Conservation (phyloP, 2,329 filamentous ascomycete genomes). For the Amesomyces nigricolor region DNA sequence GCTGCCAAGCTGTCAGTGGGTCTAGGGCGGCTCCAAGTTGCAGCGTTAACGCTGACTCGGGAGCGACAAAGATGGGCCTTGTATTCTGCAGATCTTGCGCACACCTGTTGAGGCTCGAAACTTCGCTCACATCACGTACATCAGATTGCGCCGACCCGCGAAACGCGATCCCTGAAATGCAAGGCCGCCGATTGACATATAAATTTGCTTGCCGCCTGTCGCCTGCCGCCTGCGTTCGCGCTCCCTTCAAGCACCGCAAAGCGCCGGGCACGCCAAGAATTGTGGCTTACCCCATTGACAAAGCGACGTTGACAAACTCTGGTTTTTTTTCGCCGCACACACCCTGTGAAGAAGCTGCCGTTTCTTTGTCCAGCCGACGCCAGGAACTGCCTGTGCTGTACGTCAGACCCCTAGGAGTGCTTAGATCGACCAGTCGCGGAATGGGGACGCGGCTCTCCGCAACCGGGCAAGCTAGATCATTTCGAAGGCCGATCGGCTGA, state of each 20-base stretch:
- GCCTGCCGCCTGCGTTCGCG: background rate
- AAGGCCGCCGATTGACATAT: constrained; percentile 4
- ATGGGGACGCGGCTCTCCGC: constrained; percentile 48
- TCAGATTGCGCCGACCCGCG: no score
- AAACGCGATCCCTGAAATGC: constrained; percentile 2
- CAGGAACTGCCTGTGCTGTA: constrained; percentile 49
- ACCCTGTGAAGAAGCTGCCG: constrained; percentile 50
- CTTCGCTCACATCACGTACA: no score
- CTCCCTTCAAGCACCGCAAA: background rate
- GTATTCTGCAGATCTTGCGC: no score
- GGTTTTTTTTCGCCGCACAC: constrained; percentile 56
- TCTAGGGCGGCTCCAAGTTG: no score
- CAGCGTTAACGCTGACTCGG: no score
- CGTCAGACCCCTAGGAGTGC: constrained; percentile 26
- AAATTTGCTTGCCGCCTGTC: background rate
- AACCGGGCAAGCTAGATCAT: constrained; percentile 60
- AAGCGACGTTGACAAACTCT: constrained; percentile 53
- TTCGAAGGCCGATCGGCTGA: constrained; percentile 59
- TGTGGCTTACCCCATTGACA: background rate
- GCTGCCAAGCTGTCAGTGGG: no score
- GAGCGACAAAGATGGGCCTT: no score
- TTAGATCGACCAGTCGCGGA: constrained; percentile 34
- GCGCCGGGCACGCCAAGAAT: no score
- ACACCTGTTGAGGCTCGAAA: no score
- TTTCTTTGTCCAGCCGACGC: constrained; percentile 68